Evolutionary conservation across 2,329 filamentous ascomycete species (phyloP).

Genomic region (Grosmannia penicillata): DNA sequence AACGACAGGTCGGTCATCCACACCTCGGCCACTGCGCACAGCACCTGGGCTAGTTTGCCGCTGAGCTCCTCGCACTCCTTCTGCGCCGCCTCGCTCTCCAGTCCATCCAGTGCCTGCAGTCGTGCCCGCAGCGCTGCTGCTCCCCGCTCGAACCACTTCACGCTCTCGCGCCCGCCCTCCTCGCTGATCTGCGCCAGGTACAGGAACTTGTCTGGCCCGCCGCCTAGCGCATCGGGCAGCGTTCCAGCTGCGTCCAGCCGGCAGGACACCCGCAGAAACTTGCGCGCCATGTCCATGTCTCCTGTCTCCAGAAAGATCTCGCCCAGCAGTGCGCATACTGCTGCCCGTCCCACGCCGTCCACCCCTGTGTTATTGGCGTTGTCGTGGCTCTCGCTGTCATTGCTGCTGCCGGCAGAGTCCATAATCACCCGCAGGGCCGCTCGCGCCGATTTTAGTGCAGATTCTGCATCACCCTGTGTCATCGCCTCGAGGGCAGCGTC

Average conservation of each 20-base stretch:
- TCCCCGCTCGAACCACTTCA: slow-evolving; percentile 55
- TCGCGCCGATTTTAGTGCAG: slow-evolving; percentile 19
- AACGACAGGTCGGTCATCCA: slow-evolving; percentile 97
- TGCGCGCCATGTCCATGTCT: slow-evolving; percentile 59
- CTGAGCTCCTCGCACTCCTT: slow-evolving; percentile 40
- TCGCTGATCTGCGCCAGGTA: slow-evolving; percentile 84
- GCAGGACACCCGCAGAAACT: slow-evolving; percentile 59
- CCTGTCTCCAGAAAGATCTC: slow-evolving; percentile 74
- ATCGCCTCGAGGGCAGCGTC: slow-evolving; percentile 18
- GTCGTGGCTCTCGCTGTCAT: not conserved
- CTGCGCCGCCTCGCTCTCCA: not conserved
- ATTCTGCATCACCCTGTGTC: slow-evolving; percentile 18
- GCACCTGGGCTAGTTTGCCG: slow-evolving; percentile 71
- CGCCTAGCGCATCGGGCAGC: slow-evolving; percentile 55
- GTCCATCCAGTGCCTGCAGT: slow-evolving; percentile 18
- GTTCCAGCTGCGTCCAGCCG: slow-evolving; percentile 62
- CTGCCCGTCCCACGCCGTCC: slow-evolving; percentile 22
- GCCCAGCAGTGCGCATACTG: slow-evolving; percentile 61
- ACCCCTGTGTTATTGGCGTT: slow-evolving; percentile 6
- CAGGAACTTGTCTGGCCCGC: slow-evolving; percentile 85
- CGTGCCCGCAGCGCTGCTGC: slow-evolving; percentile 54
- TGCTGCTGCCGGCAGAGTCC: slow-evolving; percentile 28
- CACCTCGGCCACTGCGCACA: slow-evolving; percentile 88
- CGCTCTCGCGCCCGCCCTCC: slow-evolving; percentile 50
- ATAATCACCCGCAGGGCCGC: slow-evolving; percentile 27